phyloP scores from a whole-genome alignment of 805 yeast species.

The Starmerella bombicola region DNA sequence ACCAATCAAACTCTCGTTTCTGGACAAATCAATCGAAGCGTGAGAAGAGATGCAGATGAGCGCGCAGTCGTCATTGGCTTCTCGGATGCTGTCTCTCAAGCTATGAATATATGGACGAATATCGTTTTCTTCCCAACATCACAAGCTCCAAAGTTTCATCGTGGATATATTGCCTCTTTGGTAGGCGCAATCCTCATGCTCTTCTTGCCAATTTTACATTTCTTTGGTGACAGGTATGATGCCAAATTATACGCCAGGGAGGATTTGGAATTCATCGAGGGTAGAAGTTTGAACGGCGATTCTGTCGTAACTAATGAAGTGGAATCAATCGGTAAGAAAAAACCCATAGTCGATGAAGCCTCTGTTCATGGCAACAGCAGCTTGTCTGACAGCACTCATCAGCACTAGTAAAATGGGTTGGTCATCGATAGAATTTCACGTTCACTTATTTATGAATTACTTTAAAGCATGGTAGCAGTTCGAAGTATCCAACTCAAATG shows the following conservation, averaged over 20 bases:
- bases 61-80: conserved; percentile 29
- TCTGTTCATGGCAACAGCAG: not conserved
- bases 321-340: not conserved
- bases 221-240: conserved; percentile 27
- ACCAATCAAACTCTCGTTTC: conserved; percentile 34
- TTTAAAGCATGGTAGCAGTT: not conserved
- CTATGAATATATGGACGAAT: conserved; percentile 37
- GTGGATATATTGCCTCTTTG: conserved; percentile 32
- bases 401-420: no score
- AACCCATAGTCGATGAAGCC: not conserved
- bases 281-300: not conserved
- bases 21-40: conserved; percentile 33
- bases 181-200: conserved; percentile 32
- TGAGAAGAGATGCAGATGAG: conserved; percentile 28
- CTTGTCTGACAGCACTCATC: not conserved
- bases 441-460: no score
- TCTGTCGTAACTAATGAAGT: not conserved
- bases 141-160: conserved; percentile 32
- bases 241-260: conserved; percentile 15
- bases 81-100: conserved; percentile 33
- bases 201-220: conserved; percentile 27
- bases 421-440: no score
- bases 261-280: conserved; percentile 8
- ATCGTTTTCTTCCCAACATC: conserved; percentile 35
- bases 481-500: no score